Base-by-base conservation (phyloP, 2,329 filamentous ascomycete species). In the Cladophialophora carrionii region DNA sequence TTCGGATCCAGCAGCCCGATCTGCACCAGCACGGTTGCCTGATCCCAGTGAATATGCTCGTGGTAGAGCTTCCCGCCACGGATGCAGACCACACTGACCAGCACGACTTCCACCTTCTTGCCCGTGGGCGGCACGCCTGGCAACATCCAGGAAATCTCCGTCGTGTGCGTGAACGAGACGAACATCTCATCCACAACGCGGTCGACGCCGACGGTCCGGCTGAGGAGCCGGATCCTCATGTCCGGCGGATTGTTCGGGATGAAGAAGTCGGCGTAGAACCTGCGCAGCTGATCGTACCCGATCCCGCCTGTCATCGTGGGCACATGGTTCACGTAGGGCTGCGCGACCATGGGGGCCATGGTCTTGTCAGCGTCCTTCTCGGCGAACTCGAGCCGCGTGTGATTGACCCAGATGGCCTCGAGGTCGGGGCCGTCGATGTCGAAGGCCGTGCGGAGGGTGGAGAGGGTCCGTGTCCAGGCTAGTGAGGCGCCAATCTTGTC, bases 381-480 rank as follows among this genome's bases (percentile, higher is more conserved):
- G 3, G 34, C 61, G 8, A 70, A 71, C 52, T 73, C 58, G 41
- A 75, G 67, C 9, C 67, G 68, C 57, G 74, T 75, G 63, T 79
- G 78, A 26, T 73, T 68, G 37, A 78, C 77, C 77, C 77, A 79
- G 5, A 79, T 68, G 2, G 68, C 72, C 65, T 80, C 78, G 20
- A 79, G 72, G 62, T 77, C 77, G 20, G 56, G 57, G 4, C 70
- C 67, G 3, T 74, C 73, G 20, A 77, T 74, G 57, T 74, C 75
- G 72, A 92, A 90, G 0, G 85, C 88, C 65, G 82, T 83, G 48
- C 87, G 81, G 41, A 90, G 79, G 0, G 81, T 76, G 1, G 80
- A 80, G 63, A 93, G 72, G 41, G 85, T 88, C 7, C 90, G 81
- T n/a, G 83, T 85, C 83, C 88, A 92, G 0, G 90, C 88, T 22